Evolutionary conservation across 371 early-diverging fungal genomes (phyloP).

Genomic region (Scutellospora calospora): DNA sequence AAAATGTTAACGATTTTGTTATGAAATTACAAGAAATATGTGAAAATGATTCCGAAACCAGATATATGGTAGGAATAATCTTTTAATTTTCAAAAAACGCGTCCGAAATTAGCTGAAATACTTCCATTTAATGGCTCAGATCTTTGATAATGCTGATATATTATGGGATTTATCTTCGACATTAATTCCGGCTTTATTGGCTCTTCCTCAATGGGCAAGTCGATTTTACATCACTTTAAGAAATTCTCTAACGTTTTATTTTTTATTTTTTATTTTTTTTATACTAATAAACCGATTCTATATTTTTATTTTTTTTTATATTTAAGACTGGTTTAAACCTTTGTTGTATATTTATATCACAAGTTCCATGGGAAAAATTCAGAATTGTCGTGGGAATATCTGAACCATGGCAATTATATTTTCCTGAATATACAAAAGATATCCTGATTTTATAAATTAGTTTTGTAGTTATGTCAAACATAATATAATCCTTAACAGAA

Average conservation of each 20-base stretch:
- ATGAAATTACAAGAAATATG: constrained; percentile 13
- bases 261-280: background rate
- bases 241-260: background rate
- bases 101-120: background rate
- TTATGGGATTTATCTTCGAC: constrained; percentile 75
- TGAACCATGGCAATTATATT: constrained; percentile 73
- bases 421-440: constrained; percentile 75
- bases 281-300: background rate
- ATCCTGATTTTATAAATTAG: constrained; percentile 31
- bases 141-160: constrained; percentile 85
- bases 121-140: constrained; percentile 46
- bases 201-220: constrained; percentile 74
- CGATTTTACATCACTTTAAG: background rate
- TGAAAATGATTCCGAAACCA: constrained; percentile 8
- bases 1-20: constrained; percentile 25
- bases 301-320: background rate
- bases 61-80: constrained; percentile 30
- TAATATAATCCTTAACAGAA: constrained; percentile 28
- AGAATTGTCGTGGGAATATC: constrained; percentile 69
- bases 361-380: constrained; percentile 84
- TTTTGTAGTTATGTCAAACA: constrained; percentile 21
- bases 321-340: constrained; percentile 67
- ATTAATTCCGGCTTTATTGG: constrained; percentile 72
- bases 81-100: background rate
- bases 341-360: constrained; percentile 75